A percentile compares a stretch with the other conserved stretches of the same genome.
Conservation (phyloP, 495 filamentous ascomycete genomes). For the Aspergillus panamensis region DNA sequence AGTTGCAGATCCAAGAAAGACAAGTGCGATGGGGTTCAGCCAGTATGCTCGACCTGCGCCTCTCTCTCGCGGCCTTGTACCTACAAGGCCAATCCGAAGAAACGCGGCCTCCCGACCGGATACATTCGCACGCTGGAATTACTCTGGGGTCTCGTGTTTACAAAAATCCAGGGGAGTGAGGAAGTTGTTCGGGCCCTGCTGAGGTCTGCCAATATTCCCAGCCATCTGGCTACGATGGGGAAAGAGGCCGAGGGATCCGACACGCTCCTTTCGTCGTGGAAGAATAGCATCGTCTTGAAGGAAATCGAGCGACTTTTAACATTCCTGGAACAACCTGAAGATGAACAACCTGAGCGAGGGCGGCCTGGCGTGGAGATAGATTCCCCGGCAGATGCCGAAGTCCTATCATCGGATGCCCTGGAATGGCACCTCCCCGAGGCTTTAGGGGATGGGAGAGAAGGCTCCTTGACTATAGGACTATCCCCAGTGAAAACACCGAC, state of each 20-base stretch:
- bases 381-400: conserved; percentile 37
- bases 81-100: conserved; percentile 66
- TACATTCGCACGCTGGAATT: conserved; percentile 42
- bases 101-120: conserved; percentile 53
- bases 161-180: conserved; percentile 43
- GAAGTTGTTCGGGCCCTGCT: conserved; percentile 43
- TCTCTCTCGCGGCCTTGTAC: conserved; percentile 58
- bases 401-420: conserved; percentile 34
- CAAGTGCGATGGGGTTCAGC: conserved; percentile 63
- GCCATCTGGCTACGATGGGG: conserved; percentile 42
- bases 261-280: conserved; percentile 50
- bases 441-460: conserved; percentile 24
- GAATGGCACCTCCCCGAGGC: conserved; percentile 41
- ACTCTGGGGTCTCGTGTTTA: conserved; percentile 42
- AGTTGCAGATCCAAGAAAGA: conserved; percentile 63
- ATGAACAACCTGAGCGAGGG: conserved; percentile 29
- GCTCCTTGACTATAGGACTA: conserved; percentile 20
- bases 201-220: conserved; percentile 38
- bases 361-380: conserved; percentile 27
- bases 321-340: conserved; percentile 41
- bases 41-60: conserved; percentile 60
- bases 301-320: conserved; percentile 52
- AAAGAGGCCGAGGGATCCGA: conserved; percentile 45
- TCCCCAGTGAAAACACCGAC: conserved; percentile 35
- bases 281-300: conserved; percentile 49